A percentile compares a stretch with the other conserved stretches of the same genome.
Conservation (phyloP, 176 grass and related monocot species). For the Oryza glaberrima region DNA sequence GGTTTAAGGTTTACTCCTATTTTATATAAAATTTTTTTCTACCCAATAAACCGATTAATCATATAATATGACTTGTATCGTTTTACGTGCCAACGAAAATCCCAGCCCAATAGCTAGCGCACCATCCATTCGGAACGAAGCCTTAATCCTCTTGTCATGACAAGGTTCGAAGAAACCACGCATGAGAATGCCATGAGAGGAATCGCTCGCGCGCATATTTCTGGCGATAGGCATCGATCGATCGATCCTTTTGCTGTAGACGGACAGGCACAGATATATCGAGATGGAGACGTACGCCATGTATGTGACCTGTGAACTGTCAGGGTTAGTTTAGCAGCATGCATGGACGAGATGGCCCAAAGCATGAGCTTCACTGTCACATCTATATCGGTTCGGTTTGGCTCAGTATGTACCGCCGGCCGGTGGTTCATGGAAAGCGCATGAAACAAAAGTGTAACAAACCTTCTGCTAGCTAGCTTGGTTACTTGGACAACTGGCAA, state of each 20-base stretch:
- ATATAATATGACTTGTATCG: too few relatives aligned
- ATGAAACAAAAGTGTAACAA: constrained; percentile 5
- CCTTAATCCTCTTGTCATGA: too few relatives aligned
- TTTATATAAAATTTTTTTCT: too few relatives aligned
- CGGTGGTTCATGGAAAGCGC: constrained; percentile 1
- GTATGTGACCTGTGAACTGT: not conserved
- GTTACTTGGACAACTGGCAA: constrained; percentile 1
- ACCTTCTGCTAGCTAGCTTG: not conserved
- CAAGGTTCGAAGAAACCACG: not conserved
- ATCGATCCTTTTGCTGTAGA: not conserved
- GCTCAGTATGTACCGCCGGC: not conserved
- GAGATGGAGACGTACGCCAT: not conserved
- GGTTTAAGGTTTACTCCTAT: too few relatives aligned
- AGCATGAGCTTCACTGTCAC: not conserved
- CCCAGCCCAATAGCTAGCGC: too few relatives aligned
- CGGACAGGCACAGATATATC: not conserved
- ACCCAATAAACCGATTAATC: too few relatives aligned
- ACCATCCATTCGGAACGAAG: too few relatives aligned
- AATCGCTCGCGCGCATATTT: not conserved
- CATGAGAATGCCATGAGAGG: not conserved
- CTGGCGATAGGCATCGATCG: not conserved
- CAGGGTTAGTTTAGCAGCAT: not conserved
- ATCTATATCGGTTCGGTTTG: not conserved
- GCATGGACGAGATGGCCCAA: not conserved
- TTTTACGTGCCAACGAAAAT: too few relatives aligned